A percentile compares a stretch with the other conserved stretches of the same genome.
Conservation (phyloP, 140 eudicot genomes). For the Cichorium intybus region DNA sequence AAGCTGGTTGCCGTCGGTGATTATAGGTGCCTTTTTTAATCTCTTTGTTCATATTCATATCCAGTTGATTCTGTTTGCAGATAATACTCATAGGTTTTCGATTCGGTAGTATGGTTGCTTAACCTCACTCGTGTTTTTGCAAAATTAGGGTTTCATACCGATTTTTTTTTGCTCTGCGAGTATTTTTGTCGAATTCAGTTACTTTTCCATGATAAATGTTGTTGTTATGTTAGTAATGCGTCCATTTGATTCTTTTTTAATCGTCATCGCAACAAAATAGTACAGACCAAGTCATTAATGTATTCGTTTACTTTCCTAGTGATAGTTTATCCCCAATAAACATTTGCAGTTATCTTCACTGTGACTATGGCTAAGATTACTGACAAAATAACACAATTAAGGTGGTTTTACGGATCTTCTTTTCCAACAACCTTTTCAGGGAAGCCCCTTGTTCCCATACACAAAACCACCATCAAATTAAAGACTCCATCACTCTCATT, state of each 20-base stretch:
- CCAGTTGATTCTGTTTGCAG: background rate
- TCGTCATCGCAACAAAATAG: background rate
- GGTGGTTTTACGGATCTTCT: constrained; percentile 27
- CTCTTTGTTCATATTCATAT: background rate
- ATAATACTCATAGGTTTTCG: background rate
- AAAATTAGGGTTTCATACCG: background rate
- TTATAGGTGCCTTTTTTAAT: background rate
- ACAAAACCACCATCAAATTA: constrained; percentile 1
- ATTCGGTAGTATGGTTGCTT: background rate
- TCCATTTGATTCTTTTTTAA: too few species aligned
- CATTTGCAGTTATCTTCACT: constrained; percentile 19
- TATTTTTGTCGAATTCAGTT: background rate
- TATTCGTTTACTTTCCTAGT: background rate
- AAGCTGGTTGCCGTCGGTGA: background rate
- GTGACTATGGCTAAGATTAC: constrained; percentile 26
- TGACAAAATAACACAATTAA: constrained; percentile 21
- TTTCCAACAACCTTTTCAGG: constrained; percentile 24
- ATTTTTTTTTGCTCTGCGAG: background rate
- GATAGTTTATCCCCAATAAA: constrained; percentile 17
- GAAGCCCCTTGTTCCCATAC: background rate
- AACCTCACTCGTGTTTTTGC: background rate
- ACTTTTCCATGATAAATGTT: background rate
- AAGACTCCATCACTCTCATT: background rate
- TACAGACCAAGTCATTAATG: background rate
- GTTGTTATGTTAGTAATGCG: background rate